Evolutionary conservation across 192 early-diverging fungal species (phyloP), one percentile per base, ranked within the genome.

Genomic region (Umbelopsis vinacea): DNA sequence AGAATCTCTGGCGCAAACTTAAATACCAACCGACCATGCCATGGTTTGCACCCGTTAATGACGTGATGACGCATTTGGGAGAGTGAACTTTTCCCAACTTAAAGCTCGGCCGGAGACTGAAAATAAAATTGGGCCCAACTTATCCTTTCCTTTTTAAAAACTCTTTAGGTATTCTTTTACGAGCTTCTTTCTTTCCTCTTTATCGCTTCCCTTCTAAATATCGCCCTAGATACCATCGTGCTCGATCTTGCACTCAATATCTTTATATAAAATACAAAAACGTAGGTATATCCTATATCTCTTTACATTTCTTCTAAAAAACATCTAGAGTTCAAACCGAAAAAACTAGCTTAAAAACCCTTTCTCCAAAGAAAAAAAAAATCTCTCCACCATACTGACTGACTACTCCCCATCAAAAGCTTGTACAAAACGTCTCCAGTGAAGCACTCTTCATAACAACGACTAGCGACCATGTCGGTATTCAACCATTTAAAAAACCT

Each of bases 21-120:
- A 74, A 73, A 35, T 74, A 73, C 43, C 52, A 35, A 21, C 55
- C 22, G n/a, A 48, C 33, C 5, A 68, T 68, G 38, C 68, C 37
- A 14, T 78, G 76, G 76, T 78, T 57, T 46, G 40, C 66, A 26
- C 43, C 68, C 4, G 52, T 67, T 14, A 24, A 68, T 68, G 52
- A 37, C 24, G 67, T 74, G 10, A 54, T 74, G 50, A 68, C 17
- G 24, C 66, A 67, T 15, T 43, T 74, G 2, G 24, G n/a, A 29
- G 57, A 48, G 47, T 46, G 57, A 46, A 63, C 35, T 21, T 50
- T 29, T n/a, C 26, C 15, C 26, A 37, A 26, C 26, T 63, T 63
- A 63, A 15, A 19, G 57, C 24, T 54, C 22, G 23, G 8, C 23
- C 57, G 57, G 57, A 63, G 57, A 29, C 19, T 19, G 10, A 63